These are phyloP conservation scores for Sugiyamaella floridensis DNA, from an alignment of 805 yeast genomes.

Conservation along the genomic window DNA sequence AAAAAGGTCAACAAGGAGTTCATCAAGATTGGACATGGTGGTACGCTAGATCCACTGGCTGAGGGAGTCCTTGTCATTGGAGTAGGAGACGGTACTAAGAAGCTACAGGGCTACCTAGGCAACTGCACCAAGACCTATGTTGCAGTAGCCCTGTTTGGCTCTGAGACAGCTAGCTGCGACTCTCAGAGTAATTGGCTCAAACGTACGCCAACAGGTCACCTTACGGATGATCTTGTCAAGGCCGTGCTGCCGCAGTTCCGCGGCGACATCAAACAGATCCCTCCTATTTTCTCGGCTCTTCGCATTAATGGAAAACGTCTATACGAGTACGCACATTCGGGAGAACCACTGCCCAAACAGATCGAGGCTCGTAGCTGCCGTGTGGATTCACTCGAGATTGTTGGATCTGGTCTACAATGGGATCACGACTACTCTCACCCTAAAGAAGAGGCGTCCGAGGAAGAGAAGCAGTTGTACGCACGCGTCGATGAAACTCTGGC, in stretches of 20 bases:
- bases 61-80: constrained; percentile 90
- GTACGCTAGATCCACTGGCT: constrained; percentile 92
- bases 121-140: constrained; percentile 75
- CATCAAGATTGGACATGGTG: constrained; percentile 96
- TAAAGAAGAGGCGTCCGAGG: constrained; percentile 27
- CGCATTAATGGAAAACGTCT: constrained; percentile 92
- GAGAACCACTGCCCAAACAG: constrained; percentile 74
- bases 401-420: constrained; percentile 44
- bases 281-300: constrained; percentile 91
- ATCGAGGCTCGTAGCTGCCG: constrained; percentile 70
- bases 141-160: constrained; percentile 80
- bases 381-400: constrained; percentile 48
- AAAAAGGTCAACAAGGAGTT: constrained; percentile 38
- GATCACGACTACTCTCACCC: constrained; percentile 49
- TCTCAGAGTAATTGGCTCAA: constrained; percentile 76
- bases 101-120: constrained; percentile 60
- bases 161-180: constrained; percentile 90
- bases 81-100: constrained; percentile 86
- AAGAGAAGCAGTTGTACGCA: constrained; percentile 34
- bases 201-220: constrained; percentile 48
- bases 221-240: constrained; percentile 47
- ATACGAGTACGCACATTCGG: constrained; percentile 89
- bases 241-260: constrained; percentile 54
- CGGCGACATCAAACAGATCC: constrained; percentile 83
- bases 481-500: constrained; percentile 29